These are phyloP conservation scores for Phytophthora brassicae DNA, from an alignment of 352 stramenopile genomes.

Conservation along the genomic window DNA sequence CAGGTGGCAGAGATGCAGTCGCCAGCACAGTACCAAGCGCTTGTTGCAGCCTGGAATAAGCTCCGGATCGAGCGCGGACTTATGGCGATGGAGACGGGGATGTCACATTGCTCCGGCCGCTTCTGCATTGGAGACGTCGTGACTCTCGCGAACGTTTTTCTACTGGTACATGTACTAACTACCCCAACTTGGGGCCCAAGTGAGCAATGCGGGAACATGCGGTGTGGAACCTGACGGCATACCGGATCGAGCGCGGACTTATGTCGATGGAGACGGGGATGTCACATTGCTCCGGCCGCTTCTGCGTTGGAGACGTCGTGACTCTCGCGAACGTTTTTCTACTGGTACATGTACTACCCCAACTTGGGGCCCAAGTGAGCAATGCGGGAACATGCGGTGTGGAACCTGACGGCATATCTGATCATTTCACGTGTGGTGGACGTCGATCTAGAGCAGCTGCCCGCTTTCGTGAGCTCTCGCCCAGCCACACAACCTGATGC, in stretches of 20 bases:
- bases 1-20: constrained; percentile 37
- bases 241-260: constrained; percentile 83
- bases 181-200: too few relatives aligned
- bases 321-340: constrained; percentile 91
- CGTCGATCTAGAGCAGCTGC: constrained; percentile 64
- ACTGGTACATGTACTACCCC: too few relatives aligned
- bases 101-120: constrained; percentile 42
- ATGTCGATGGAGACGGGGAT: constrained; percentile 69
- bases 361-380: constrained; percentile 91
- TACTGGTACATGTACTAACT: too few relatives aligned
- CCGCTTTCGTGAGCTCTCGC: constrained; percentile 76
- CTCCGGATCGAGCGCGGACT: constrained; percentile 85
- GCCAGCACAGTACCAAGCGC: constrained; percentile 26
- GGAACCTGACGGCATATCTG: constrained; percentile 82
- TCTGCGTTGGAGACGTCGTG: constrained; percentile 73
- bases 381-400: constrained; percentile 87
- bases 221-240: constrained; percentile 82
- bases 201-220: constrained; percentile 88
- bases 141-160: constrained; percentile 88
- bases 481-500: constrained; percentile 69
- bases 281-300: constrained; percentile 42
- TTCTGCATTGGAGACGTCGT: constrained; percentile 78
- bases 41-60: constrained; percentile 47
- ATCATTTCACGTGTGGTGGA: constrained; percentile 72
- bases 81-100: constrained; percentile 63